Base-by-base conservation (phyloP, 148 eudicot species). In the Limonium bicolor region DNA sequence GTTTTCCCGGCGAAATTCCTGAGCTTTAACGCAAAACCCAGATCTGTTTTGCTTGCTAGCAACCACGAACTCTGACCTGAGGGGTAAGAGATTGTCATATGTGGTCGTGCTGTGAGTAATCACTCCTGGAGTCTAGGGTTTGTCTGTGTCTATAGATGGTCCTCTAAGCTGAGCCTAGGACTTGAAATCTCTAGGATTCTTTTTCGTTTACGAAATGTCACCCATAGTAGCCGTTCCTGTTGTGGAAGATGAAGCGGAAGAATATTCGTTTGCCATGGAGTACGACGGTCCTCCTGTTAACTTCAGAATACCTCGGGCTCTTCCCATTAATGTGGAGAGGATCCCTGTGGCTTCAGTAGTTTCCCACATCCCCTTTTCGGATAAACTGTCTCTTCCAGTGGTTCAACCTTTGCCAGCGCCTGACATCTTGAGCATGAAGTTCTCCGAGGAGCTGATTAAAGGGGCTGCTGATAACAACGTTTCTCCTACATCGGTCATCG, bases 271-370 rank as follows among this genome's bases (percentile, higher is more conserved):
- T 61, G 99, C 99, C 2, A 35, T 76, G 70, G 95, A 78, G 70
- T 90, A 90, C 41, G 43, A 71, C 51, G 99, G 99, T 16, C 95
- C 99, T 20, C 95, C 93, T 24, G 60, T 90, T 27, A 52, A 68
- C 10, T 63, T 42, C 18, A 72, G 64, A 27, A 73, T 90, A 51
- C 99, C 99, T 21, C 68, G 76, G 42, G 99, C 94, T 1, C 48
- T 77, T 27, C 99, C 99, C 1, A 76, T 90, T 49, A 63, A 78
- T 59, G 73, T 85, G 14, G 70, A 67, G 40, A 67, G 65, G 27
- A 81, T 90, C 59, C 99, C 99, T 5, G 74, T 81, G 39, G 99
- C 99, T 20, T 56, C 84, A 7, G 72, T 67, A 44, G 88, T 76
- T 12, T 46, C 77, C 7, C 71, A 63, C 27, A 39, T 37, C 31